Evolutionary conservation across 2,329 filamentous ascomycete species (phyloP), one percentile per base, ranked within the genome.

Genomic region (Leptographium radiaticola): DNA sequence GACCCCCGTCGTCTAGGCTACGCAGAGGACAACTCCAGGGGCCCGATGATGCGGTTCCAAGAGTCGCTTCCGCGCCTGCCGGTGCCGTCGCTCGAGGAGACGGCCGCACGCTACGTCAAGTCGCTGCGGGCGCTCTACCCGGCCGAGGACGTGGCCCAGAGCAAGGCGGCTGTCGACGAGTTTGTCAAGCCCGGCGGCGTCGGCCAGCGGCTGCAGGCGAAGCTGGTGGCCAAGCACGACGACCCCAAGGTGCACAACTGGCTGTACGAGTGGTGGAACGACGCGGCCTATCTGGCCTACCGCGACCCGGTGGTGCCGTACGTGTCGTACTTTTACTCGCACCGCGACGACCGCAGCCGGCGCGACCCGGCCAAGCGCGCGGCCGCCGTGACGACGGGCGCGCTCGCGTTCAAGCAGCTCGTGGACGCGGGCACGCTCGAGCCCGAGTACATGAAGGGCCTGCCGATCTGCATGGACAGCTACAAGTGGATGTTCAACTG

Each of bases 401-500:
- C 82, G 1, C 79, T 98, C 42, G 89, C 94, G 66, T 98, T 98
- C 77, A 95, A 96, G 80, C 86, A 84, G 70, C 82, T 89, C 72
- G 91, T 97, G 20, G 91, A 96, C 66, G 68, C 70, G 45, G 83
- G 84, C 60, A 83, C 81, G 9, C 76, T 98, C 52, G 93, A 98
- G 75, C 93, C 93, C 30, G 93, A 98, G 71, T 97, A 96, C 73
- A 95, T 98, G 89, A 94, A 94, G 76, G 90, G 89, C 72, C 79
- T 94, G 56, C 93, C 93, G 56, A 91, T 97, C 66, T 93, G 90
- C 70, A 98, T 98, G 93, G 89, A 89, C 75, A 93, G 88, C 66
- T 97, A 96, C 75, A 77, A 95, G 73, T 97, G 84, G 80, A 98
- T 98, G 93, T 98, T 98, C 80, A 97, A 98, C 71, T 83, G 81